Percentiles rank a stretch among this genome's conserved stretches.
phyloP scores from a whole-genome alignment of 257 asterid genomes.

The Lycium barbarum region DNA sequence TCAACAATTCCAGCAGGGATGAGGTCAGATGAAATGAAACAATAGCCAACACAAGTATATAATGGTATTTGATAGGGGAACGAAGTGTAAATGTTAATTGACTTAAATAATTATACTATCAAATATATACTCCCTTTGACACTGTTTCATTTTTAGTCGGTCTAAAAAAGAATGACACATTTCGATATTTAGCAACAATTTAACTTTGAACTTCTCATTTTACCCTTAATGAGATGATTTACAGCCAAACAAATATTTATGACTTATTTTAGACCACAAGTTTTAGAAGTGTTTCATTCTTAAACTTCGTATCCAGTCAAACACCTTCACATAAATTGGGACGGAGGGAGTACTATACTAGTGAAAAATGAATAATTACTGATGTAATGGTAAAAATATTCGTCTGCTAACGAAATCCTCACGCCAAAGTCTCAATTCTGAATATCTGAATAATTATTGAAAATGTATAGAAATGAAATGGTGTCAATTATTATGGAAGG shows the following conservation, averaged over 20 bases:
- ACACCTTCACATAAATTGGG: no score
- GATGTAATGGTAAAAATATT: not conserved
- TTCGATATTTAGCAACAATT: no score
- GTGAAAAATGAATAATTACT: not conserved
- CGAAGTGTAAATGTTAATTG: not conserved
- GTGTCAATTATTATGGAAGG: not conserved
- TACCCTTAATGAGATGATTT: no score
- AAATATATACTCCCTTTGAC: not conserved
- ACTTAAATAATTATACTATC: not conserved
- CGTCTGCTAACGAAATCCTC: not conserved
- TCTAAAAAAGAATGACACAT: no score
- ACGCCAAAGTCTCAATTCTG: not conserved
- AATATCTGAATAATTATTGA: not conserved
- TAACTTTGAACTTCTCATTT: no score
- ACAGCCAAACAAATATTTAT: no score
- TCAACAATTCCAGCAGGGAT: not conserved
- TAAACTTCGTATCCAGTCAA: no score
- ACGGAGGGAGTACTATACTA: not conserved
- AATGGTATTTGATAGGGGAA: not conserved
- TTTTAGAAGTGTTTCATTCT: no score
- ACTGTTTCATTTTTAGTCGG: no score
- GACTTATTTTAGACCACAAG: no score
- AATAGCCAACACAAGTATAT: not conserved
- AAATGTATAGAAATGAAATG: constrained; percentile 8
- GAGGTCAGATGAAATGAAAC: not conserved